A percentile compares a stretch with the other conserved stretches of the same genome.
phyloP scores from a whole-genome alignment of 2,329 filamentous ascomycete genomes.

The Scortechinia acanthostroma region DNA sequence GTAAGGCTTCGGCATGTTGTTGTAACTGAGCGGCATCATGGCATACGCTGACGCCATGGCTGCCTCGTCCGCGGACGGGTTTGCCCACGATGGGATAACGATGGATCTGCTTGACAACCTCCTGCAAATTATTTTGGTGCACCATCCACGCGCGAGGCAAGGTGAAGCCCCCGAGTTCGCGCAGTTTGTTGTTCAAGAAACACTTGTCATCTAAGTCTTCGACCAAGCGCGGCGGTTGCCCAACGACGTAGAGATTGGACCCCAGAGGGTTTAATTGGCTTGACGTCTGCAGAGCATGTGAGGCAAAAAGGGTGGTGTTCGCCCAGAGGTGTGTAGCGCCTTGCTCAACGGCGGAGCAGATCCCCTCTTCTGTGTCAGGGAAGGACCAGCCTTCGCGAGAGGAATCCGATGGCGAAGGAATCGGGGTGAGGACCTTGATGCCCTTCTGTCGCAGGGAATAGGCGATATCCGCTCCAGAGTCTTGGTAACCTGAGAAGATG shows the following conservation, averaged over 20 bases:
- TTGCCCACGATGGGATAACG: slow-evolving; percentile 30
- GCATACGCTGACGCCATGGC: slow-evolving; percentile 34
- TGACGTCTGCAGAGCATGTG: slow-evolving; percentile 28
- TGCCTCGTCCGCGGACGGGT: slow-evolving; percentile 31
- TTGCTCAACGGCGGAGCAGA: slow-evolving; percentile 18
- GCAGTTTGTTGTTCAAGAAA: slow-evolving; percentile 25
- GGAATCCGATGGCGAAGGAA: slow-evolving; percentile 12
- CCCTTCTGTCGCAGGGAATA: slow-evolving; percentile 20
- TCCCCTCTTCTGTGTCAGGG: slow-evolving; percentile 26
- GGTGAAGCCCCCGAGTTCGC: slow-evolving; percentile 16
- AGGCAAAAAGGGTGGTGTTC: slow-evolving; percentile 31
- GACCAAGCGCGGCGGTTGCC: slow-evolving; percentile 29
- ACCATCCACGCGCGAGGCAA: slow-evolving; percentile 20
- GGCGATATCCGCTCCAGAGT: slow-evolving; percentile 34
- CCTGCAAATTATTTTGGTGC: slow-evolving; percentile 4
- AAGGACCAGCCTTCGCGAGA: slow-evolving; percentile 24
- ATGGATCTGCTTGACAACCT: slow-evolving; percentile 8
- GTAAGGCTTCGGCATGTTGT: slow-evolving; percentile 18
- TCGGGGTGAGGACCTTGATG: slow-evolving; percentile 19
- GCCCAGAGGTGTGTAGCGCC: slow-evolving; percentile 31
- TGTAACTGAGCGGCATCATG: slow-evolving; percentile 12
- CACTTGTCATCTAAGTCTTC: slow-evolving; percentile 34
- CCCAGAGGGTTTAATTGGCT: slow-evolving; percentile 12
- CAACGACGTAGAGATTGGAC: slow-evolving; percentile 20
- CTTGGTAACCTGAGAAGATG: slow-evolving; percentile 32